Base-by-base conservation (phyloP, 148 eudicot genomes). In the Diospyros lotus region DNA sequence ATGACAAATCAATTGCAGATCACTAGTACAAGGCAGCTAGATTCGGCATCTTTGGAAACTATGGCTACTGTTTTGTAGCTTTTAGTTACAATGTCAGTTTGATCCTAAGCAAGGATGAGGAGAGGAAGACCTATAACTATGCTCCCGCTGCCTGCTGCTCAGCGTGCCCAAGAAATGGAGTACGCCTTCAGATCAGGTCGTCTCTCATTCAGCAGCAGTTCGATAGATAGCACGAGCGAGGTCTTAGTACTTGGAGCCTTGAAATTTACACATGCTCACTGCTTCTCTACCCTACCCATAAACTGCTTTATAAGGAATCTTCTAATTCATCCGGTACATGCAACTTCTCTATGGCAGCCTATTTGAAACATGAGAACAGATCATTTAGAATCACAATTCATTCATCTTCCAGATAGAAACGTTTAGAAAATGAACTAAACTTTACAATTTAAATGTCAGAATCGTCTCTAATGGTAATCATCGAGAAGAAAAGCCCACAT, bases 271-370 rank as follows among this genome's bases (percentile, higher is more conserved):
- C 73, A 68, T 46, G 66, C 72, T 72, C 77, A 60, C 56, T 67
- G 67, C 41, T 76, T 58, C 65, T 76, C 41, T 58, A 59, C 2
- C 28, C 77, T 56, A 58, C 17, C 45, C 41, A 8, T 68, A 9
- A 42, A 63, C 62, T 41, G 69, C 46, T 42, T 75, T 77, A 86
- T 71, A 80, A 78, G 76, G 69, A 15, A 76, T 89, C 97, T 28
- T 91, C 97, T 58, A 90, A 73, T 52, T 90, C 96, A 52, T 94
- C 98, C 62, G 98, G 98, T 75, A 94, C 98, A 58, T 89, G 97
- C 87, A 94, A 86, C 89, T 94, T 94, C 80, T 94, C 98, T 59
- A 94, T 92, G 46, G 92, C 97, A 64, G 98, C 97, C 98, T 94
- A 92, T 68, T 68, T 78, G 64, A 40, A 75, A 74, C 62, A 70